Base-by-base conservation (phyloP, 495 filamentous ascomycete species). In the Elasticomyces elasticus region DNA sequence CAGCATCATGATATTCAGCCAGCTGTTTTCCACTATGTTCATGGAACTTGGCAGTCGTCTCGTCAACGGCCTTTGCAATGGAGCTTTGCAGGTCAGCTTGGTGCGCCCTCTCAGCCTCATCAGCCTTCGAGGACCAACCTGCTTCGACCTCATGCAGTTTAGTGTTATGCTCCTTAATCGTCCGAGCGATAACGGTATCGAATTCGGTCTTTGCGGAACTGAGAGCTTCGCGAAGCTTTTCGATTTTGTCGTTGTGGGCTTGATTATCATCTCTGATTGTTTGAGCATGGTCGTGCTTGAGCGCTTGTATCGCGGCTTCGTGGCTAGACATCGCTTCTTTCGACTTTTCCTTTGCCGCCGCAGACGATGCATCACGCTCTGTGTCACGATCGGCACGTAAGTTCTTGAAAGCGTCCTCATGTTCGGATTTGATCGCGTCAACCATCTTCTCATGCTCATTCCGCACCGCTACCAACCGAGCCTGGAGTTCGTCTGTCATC, bases 31-130 rank as follows among this genome's bases (percentile, higher is more conserved):
- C 30, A 23, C 33, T 19, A 19, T 33, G 12, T 2, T 49, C 38
- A 25, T 27, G 50, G 5, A 37, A 30, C 13, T 49, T 24, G 27
- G 40, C 24, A 9, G 27, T 25, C 10, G 41, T 24, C 3, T 41
- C 51, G 13, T 23, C 5, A 24, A 22, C 20, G 7, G 53, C 43
- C 5, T 49, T 33, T 10, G 13, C 44, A 13, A 28, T 26, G 3
- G 38, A 45, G 7, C 56, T 49, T 55, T 60, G 30, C 35, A 55
- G 2, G 46, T 60, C 52, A 51, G 56, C 56, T 33, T 55, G 13
- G 41, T 55, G 56, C 10, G 5, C n/a, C n/a, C 41, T 49, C 12
- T 25, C 38, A 17, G 52, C 41, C 28, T 54, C 56, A 9, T 44
- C 51, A 30, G 52, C 27, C 27, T 51, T 60, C 15, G 45, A 46